phyloP scores from a whole-genome alignment of 352 stramenopile species.

The Blastocystis sp. region DNA sequence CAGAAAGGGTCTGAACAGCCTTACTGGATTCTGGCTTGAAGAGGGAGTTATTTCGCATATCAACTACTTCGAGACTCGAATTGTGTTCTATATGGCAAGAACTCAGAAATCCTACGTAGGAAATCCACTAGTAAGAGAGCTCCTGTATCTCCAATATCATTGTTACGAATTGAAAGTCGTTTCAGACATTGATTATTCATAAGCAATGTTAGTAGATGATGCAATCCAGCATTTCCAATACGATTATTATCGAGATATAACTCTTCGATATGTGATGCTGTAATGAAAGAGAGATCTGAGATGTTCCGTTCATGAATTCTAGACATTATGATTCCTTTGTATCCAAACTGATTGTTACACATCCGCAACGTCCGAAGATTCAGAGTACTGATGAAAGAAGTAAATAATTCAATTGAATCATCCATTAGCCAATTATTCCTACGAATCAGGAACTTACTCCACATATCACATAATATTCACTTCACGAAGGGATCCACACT shows the following conservation, averaged over 20 bases:
- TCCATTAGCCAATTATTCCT: conserved; percentile 35
- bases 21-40: not conserved
- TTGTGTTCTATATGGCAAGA: not conserved
- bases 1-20: not conserved
- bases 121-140: not conserved
- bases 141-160: conserved; percentile 16
- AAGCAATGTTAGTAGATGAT: conserved; percentile 2
- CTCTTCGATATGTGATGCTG: not conserved
- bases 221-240: not conserved
- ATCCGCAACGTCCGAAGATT: not conserved
- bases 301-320: not conserved
- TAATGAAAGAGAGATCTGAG: not conserved
- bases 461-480: not conserved
- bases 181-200: not conserved
- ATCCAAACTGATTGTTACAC: conserved; percentile 15
- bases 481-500: not conserved
- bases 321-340: not conserved
- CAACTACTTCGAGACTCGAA: not conserved
- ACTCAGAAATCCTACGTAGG: not conserved
- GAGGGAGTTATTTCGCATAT: conserved; percentile 5
- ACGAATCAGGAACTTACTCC: not conserved
- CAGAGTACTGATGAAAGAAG: not conserved
- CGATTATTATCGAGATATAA: conserved; percentile 38
- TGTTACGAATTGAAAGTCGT: conserved; percentile 25
- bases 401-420: not conserved